Conservation (phyloP, 345 rosid genomes). For the Hirschfeldia incana region DNA sequence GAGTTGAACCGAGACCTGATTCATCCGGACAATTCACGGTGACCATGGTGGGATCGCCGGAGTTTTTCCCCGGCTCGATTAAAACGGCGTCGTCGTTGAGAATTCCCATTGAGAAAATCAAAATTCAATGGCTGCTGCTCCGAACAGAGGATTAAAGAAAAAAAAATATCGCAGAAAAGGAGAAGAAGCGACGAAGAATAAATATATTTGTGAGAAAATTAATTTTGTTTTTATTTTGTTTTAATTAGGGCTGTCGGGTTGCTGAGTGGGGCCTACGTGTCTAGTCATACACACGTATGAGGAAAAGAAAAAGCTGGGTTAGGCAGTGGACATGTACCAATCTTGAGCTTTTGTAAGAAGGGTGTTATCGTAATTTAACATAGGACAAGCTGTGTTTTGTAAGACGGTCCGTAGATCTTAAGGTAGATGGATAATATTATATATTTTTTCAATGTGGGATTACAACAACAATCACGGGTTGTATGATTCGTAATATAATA, state of each 20-base stretch:
- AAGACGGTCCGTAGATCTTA: slow-evolving; percentile 23
- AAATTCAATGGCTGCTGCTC: slow-evolving; percentile 19
- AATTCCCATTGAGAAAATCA: slow-evolving; percentile 44
- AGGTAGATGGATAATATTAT: slow-evolving; percentile 31
- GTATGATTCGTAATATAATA: neutral
- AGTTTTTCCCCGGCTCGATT: slow-evolving; percentile 40
- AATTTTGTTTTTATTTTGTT: neutral
- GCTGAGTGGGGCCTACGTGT: slow-evolving; percentile 32
- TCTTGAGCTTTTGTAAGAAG: neutral
- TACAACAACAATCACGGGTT: neutral
- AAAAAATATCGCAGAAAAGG: neutral
- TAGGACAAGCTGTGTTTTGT: neutral
- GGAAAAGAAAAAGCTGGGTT: slow-evolving; percentile 14
- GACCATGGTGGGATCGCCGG: slow-evolving; percentile 53
- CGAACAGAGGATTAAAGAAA: neutral
- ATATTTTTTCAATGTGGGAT: neutral
- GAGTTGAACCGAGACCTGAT: slow-evolving; percentile 77
- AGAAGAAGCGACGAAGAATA: neutral
- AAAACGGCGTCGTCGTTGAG: slow-evolving; percentile 64
- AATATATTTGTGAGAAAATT: neutral
- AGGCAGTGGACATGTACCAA: slow-evolving; percentile 39
- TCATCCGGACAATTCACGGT: slow-evolving; percentile 84
- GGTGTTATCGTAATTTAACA: neutral
- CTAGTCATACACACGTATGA: slow-evolving; percentile 42
- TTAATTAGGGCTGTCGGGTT: slow-evolving; percentile 28